phyloP scores from a whole-genome alignment of 2,329 filamentous ascomycete genomes.

The Stemphylium vesicarium region DNA sequence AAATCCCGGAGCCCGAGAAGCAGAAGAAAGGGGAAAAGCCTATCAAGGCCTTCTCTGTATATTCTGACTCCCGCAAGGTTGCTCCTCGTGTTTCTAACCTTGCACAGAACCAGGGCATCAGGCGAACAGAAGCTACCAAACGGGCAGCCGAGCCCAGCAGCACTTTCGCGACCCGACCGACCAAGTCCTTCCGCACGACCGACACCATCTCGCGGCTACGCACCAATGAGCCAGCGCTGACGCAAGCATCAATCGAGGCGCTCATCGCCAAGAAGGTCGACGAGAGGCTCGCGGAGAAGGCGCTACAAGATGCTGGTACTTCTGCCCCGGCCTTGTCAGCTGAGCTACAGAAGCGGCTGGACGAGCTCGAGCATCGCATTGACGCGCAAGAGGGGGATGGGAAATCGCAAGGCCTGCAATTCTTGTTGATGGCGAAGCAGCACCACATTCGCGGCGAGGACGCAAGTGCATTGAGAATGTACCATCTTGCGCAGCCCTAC shows the following conservation, averaged over 20 bases:
- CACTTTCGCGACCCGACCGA: conserved; percentile 46
- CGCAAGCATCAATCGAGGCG: conserved; percentile 78
- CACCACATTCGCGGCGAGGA: conserved; percentile 86
- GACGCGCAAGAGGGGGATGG: conserved; percentile 72
- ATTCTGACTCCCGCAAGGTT: conserved; percentile 65
- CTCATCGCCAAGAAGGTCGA: conserved; percentile 91
- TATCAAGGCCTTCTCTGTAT: conserved; percentile 84
- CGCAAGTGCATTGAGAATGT: conserved; percentile 79
- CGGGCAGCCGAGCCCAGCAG: conserved; percentile 51
- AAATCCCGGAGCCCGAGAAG: conserved; percentile 61
- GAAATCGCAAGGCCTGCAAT: conserved; percentile 81
- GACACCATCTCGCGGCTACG: conserved; percentile 43
- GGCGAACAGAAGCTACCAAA: conserved; percentile 52
- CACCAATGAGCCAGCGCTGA: conserved; percentile 48
- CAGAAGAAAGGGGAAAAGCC: conserved; percentile 69
- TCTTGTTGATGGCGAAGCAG: conserved; percentile 88
- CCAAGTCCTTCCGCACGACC: conserved; percentile 48
- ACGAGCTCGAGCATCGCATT: conserved; percentile 85
- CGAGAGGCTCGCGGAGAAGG: conserved; percentile 83
- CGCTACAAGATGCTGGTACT: conserved; percentile 62
- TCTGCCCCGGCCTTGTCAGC: conserved; percentile 66
- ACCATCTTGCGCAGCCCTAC: conserved; percentile 80
- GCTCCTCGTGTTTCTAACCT: conserved; percentile 36
- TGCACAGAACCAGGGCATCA: conserved; percentile 43
- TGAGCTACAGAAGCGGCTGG: conserved; percentile 79